Evolutionary conservation across 129 eudicot genomes (phyloP).

Genomic region (Ambrosia trifida): DNA sequence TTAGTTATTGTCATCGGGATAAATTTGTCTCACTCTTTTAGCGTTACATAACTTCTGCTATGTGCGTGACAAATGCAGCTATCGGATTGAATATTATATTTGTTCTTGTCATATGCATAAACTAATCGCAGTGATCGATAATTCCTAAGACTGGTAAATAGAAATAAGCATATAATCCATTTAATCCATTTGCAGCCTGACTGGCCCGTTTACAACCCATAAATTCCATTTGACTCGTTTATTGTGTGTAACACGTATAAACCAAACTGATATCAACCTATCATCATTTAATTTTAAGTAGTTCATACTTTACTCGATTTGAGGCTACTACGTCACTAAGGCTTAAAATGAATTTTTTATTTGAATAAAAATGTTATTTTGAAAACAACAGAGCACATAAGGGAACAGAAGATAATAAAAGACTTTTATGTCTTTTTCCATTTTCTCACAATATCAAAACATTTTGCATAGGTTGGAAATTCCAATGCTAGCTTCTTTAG

Average conservation of each 20-base stretch:
- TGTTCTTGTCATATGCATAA: constrained; percentile 10
- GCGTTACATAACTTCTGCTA: background rate
- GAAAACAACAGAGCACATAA: constrained; percentile 16
- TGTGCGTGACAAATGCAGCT: constrained; percentile 8
- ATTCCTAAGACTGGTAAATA: constrained; percentile 17
- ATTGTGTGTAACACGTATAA: constrained; percentile 2
- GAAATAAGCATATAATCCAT: too few relatives aligned
- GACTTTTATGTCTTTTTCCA: constrained; percentile 4
- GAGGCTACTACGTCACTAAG: constrained; percentile 6
- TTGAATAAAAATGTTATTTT: constrained; percentile 6
- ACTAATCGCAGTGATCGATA: constrained; percentile 17
- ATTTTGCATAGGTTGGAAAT: constrained; percentile 11
- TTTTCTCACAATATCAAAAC: constrained; percentile 4
- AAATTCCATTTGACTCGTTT: too few relatives aligned
- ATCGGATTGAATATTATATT: constrained; percentile 27
- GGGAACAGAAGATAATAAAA: constrained; percentile 9
- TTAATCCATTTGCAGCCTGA: too few relatives aligned
- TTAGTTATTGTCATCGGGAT: constrained; percentile 4
- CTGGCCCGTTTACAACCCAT: too few relatives aligned
- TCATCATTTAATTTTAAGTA: constrained; percentile 11
- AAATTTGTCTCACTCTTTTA: constrained; percentile 15
- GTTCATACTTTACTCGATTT: constrained; percentile 12
- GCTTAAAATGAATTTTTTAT: background rate
- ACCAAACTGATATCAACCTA: background rate
- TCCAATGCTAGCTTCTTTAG: constrained; percentile 18